phyloP scores from a whole-genome alignment of 768 basidiomycete species.

The Tulasnella sp. region DNA sequence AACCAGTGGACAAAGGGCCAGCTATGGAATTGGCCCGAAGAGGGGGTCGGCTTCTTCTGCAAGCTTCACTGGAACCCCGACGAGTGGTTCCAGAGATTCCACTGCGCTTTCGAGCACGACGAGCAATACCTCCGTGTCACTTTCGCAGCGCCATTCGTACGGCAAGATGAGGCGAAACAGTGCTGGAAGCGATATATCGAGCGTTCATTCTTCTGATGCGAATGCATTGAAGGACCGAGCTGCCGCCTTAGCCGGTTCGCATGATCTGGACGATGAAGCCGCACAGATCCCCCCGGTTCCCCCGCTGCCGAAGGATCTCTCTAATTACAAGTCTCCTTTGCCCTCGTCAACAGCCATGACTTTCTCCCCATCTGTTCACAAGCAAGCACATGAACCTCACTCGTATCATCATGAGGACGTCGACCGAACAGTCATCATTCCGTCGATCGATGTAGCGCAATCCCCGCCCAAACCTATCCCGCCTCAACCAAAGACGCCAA shows the following conservation, averaged over 20 bases:
- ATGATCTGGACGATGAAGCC: conserved; percentile 55
- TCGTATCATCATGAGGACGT: conserved; percentile 36
- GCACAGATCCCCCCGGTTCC: conserved; percentile 83
- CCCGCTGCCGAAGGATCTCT: conserved; percentile 82
- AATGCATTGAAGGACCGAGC: conserved; percentile 58
- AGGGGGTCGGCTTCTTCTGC: conserved; percentile 86
- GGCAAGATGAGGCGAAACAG: conserved; percentile 69
- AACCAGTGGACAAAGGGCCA: conserved; percentile 9
- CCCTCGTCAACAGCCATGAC: conserved; percentile 37
- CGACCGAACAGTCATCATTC: conserved; percentile 36
- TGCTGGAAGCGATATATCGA: conserved; percentile 77
- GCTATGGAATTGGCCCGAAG: conserved; percentile 36
- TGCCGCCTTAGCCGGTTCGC: conserved; percentile 44
- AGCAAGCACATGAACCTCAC: neutral
- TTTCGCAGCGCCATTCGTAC: conserved; percentile 62
- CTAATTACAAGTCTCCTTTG: conserved; percentile 65
- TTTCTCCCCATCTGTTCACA: conserved; percentile 40
- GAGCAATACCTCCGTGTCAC: conserved; percentile 67
- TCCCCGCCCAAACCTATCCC: conserved; percentile 36
- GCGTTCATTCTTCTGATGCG: conserved; percentile 58
- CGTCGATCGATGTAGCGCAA: conserved; percentile 26
- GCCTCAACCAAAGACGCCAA: conserved; percentile 29
- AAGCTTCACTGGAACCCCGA: conserved; percentile 69
- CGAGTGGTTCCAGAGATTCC: conserved; percentile 68
- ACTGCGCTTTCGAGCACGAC: conserved; percentile 72